Evolutionary conservation across 441 rosid genomes (phyloP), one percentile per base, ranked within the genome.

Genomic region (Biscutella laevigata): DNA sequence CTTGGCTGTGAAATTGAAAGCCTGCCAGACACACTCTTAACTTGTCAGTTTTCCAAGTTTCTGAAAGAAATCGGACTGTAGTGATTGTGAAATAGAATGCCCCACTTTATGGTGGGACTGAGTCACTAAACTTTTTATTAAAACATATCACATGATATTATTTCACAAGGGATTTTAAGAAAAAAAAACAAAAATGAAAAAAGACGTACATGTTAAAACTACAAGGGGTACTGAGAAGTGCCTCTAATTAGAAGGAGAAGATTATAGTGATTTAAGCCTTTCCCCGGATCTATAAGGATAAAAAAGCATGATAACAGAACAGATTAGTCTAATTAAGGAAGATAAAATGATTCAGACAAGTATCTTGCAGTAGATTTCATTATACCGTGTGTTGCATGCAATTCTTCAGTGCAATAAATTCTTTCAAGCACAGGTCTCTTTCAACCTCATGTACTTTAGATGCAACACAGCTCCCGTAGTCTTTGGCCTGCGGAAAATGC

Each of bases 361-460:
- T 20, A 13, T 32, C 38, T 48, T 37, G 36, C 26, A 29, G 41
- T 9, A 28, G 34, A 52, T 9, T 49, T 12, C 43, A 58, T 19
- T 40, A 53, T 87, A 91, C 98, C 85, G 76, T 77, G 64, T 77
- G 80, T 56, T 83, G 95, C 98, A 87, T 87, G 79, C 98, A 91
- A 59, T 41, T 81, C 72, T 76, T 84, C 26, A 87, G 62, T 6
- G 66, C 75, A 60, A 87, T 75, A 80, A 91, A 91, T 71, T 91
- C 79, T 77, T 87, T 84, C 76, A 83, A 67, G 66, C 98, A 91
- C 74, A 80, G 73, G 51, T 87, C 79, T 42, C 27, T 78, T 67
- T 83, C 95, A 71, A 85, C 69, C 73, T 85, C 88, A 6, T 84
- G 92, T 52, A 91, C 81, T 76, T 78, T 91, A 28, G 88, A 76